Evolutionary conservation across 169 alveolate genomes (phyloP).

Genomic region (Theileria annulata): DNA sequence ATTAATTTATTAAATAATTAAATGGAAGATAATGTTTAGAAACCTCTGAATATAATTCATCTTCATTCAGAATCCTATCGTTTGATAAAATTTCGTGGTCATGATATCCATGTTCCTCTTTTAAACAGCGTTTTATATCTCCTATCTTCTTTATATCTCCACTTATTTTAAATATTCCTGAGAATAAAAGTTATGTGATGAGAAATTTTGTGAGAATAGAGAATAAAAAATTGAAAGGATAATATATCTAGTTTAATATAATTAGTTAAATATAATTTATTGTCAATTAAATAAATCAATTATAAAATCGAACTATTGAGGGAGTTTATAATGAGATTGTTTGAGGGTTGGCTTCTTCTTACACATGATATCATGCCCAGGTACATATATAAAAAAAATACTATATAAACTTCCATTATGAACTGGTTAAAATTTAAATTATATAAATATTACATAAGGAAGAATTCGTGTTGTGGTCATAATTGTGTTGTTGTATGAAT

Average conservation of each 20-base stretch:
- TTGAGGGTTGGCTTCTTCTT: not conserved
- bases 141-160: conserved; percentile 31
- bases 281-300: not conserved
- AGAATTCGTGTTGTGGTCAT: not conserved
- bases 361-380: not conserved
- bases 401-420: not conserved
- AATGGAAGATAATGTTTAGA: not conserved
- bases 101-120: not conserved
- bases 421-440: not conserved
- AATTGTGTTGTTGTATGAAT: not conserved
- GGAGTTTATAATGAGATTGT: not conserved
- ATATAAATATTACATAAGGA: not conserved
- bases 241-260: too few species aligned
- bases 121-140: conserved; percentile 24
- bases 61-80: conserved; percentile 10
- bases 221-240: not conserved
- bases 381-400: not conserved
- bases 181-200: not conserved
- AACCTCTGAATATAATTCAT: conserved; percentile 16
- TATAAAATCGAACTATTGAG: not conserved
- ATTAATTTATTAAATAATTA: not conserved
- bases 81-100: conserved; percentile 16
- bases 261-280: not conserved
- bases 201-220: not conserved
- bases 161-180: conserved; percentile 5